Evolutionary conservation across 139 green algal genomes (phyloP).

Genomic region (Edaphochlamys debaryana): DNA sequence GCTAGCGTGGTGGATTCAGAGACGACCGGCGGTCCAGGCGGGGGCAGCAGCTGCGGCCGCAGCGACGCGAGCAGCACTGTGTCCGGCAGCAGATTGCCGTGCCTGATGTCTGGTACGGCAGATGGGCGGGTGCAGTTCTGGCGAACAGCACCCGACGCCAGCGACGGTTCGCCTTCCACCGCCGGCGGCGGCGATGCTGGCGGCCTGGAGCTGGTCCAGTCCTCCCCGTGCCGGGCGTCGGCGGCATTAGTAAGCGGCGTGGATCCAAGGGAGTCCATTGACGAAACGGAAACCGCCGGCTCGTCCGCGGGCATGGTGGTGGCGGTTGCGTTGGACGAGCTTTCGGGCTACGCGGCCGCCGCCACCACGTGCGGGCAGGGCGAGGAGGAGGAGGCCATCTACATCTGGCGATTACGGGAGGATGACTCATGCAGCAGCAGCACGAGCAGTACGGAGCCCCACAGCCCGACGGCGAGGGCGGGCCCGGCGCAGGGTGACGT

Average conservation of each 20-base stretch:
- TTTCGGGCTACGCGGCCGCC: slow-evolving; percentile 49
- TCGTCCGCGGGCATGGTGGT: slow-evolving; percentile 15
- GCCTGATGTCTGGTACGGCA: slow-evolving; percentile 45
- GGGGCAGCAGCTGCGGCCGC: slow-evolving; percentile 30
- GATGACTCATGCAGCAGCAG: too few relatives aligned
- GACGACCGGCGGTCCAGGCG: too few relatives aligned
- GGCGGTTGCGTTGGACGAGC: slow-evolving; percentile 31
- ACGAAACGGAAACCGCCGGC: too few relatives aligned
- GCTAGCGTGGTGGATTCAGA: too few relatives aligned
- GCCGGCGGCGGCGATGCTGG: background rate
- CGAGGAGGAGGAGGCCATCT: slow-evolving; percentile 51
- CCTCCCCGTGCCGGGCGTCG: background rate
- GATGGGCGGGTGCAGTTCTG: slow-evolving; percentile 49
- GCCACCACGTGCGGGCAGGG: slow-evolving; percentile 54
- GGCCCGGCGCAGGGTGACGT: background rate
- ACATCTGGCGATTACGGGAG: slow-evolving; percentile 45
- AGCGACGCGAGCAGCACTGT: background rate
- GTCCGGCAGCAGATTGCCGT: slow-evolving; percentile 5
- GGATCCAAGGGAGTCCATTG: too few relatives aligned
- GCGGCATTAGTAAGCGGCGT: background rate
- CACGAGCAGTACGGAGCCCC: background rate
- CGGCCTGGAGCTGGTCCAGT: slow-evolving; percentile 30
- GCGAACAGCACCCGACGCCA: background rate
- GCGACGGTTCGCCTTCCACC: too few relatives aligned
- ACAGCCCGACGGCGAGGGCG: background rate